Conservation (phyloP, 768 basidiomycete species). For the Rhizopogon vulgaris region DNA sequence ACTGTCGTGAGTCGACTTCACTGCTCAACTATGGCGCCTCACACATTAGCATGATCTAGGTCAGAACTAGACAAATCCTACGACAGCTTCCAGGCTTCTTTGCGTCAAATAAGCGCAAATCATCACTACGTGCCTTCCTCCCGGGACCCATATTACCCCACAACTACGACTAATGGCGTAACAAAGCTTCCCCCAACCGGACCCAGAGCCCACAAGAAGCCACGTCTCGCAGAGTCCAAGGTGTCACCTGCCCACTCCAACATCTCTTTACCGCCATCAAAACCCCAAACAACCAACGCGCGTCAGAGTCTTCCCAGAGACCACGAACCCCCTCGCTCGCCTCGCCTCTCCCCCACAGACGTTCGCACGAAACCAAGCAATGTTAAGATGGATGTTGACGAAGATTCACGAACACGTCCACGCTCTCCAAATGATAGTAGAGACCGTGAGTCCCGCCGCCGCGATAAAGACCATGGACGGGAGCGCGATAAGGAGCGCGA, state of each 20-base stretch:
- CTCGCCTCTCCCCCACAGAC: constrained; percentile 22
- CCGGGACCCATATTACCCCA: constrained; percentile 38
- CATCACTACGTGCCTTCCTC: constrained; percentile 37
- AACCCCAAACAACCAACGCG: constrained; percentile 11
- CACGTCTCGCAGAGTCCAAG: constrained; percentile 56
- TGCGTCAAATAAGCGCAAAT: constrained; percentile 35
- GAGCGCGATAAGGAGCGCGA: constrained; percentile 27
- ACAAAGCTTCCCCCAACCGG: constrained; percentile 66
- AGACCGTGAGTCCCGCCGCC: constrained; percentile 32
- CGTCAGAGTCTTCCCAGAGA: constrained; percentile 10
- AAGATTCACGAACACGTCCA: constrained; percentile 38
- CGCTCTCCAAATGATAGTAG: constrained; percentile 36
- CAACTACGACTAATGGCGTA: constrained; percentile 26
- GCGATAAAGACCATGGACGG: constrained; percentile 31
- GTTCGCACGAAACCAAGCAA: constrained; percentile 18
- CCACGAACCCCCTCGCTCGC: constrained; percentile 21
- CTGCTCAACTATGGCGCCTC: constrained; percentile 4
- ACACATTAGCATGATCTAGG: constrained; percentile 31
- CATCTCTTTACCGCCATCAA: constrained; percentile 22
- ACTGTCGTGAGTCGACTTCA: constrained; percentile 54
- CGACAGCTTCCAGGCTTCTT: constrained; percentile 46
- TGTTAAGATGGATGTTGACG: constrained; percentile 53
- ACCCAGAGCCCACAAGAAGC: constrained; percentile 77
- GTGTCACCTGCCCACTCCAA: constrained; percentile 28
- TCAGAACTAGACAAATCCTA: constrained; percentile 75